phyloP scores from a whole-genome alignment of 2,329 filamentous ascomycete species.

The Verticillium longisporum region DNA sequence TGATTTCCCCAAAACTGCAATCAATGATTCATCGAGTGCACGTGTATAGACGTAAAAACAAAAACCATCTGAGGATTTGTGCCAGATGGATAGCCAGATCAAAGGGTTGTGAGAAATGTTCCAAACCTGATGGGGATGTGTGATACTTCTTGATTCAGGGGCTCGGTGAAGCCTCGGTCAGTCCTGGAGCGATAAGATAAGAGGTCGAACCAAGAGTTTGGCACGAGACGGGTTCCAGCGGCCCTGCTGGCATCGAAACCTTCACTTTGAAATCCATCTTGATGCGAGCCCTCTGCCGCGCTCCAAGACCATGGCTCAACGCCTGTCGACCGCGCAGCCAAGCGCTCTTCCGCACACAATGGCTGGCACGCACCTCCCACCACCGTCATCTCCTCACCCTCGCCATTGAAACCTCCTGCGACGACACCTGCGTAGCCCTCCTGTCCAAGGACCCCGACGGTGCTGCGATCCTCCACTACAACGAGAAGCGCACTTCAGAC shows the following conservation, averaged over 20 bases:
- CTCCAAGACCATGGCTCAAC: background rate
- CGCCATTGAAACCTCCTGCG: conserved; percentile 81
- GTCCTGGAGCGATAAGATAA: background rate
- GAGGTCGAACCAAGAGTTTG: conserved; percentile 4
- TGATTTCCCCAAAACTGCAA: no score
- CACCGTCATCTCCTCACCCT: conserved; percentile 44
- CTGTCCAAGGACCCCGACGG: conserved; percentile 47
- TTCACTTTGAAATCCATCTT: background rate
- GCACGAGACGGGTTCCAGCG: no score
- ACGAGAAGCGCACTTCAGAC: conserved; percentile 76
- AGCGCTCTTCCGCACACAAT: background rate
- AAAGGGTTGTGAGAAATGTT: no score
- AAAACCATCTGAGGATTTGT: no score
- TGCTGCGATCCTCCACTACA: conserved; percentile 61
- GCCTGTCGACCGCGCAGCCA: background rate
- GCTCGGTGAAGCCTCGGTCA: background rate
- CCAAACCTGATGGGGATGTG: no score
- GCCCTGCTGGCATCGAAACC: background rate
- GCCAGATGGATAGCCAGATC: no score
- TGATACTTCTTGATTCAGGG: no score
- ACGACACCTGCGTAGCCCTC: conserved; percentile 87
- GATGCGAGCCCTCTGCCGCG: background rate
- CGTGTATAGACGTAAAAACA: no score
- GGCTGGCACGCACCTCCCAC: background rate
- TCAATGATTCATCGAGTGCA: no score